Conservation (phyloP, 2,329 filamentous ascomycete genomes). For the Neofusicoccum laricinum region DNA sequence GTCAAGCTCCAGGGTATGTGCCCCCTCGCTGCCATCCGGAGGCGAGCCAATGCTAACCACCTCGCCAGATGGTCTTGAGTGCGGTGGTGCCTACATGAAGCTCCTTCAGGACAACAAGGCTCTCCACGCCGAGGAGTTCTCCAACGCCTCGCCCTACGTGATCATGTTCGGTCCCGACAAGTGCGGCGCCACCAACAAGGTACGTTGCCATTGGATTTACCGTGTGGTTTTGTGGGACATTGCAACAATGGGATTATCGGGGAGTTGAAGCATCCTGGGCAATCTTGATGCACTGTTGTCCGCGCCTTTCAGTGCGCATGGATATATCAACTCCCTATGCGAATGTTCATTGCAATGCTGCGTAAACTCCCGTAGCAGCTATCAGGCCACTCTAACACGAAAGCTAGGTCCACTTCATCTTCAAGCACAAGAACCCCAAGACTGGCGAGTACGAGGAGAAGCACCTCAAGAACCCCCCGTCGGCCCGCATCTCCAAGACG, state of each 20-base stretch:
- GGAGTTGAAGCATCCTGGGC: no score
- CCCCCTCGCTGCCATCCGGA: background rate
- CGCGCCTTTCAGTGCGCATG: no score
- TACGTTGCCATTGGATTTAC: slow-evolving; percentile 37
- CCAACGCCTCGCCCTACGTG: slow-evolving; percentile 93
- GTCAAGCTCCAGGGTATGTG: slow-evolving; percentile 95
- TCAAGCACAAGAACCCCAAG: slow-evolving; percentile 99
- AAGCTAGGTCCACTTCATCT: slow-evolving; percentile 79
- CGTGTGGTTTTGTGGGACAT: background rate
- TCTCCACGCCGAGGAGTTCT: slow-evolving; percentile 96
- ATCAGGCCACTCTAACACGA: background rate
- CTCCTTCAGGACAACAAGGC: slow-evolving; percentile 96
- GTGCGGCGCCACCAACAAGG: slow-evolving; percentile 98
- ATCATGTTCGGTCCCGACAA: slow-evolving; percentile 99
- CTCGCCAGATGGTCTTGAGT: slow-evolving; percentile 79
- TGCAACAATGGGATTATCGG: background rate
- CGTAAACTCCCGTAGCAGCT: no score
- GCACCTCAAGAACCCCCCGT: slow-evolving; percentile 81
- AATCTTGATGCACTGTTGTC: slow-evolving; percentile 22
- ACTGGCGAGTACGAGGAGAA: slow-evolving; percentile 99
- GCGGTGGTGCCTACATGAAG: slow-evolving; percentile 98
- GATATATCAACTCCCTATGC: no score
- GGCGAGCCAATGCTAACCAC: background rate
- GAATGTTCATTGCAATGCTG: no score
- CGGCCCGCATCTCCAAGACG: slow-evolving; percentile 85